These are phyloP conservation scores for Lepidium aucheri DNA, from an alignment of 345 rosid genomes.

Conservation along the genomic window DNA sequence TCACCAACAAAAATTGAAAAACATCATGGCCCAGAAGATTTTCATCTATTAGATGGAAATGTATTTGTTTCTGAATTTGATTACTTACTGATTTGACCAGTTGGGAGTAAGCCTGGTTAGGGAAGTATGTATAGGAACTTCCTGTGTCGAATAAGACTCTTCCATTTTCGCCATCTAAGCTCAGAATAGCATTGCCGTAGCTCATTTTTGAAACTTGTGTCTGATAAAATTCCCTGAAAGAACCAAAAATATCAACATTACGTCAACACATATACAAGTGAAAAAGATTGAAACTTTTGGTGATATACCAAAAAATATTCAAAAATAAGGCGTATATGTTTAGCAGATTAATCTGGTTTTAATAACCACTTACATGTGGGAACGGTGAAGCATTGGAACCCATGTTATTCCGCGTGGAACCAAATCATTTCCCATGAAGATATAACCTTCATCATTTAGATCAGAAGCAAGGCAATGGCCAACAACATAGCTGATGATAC, in stretches of 20 bases:
- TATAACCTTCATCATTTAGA: conserved; percentile 57
- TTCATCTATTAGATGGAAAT: neutral
- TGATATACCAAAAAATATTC: neutral
- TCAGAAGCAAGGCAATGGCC: conserved; percentile 82
- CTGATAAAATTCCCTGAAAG: conserved; percentile 51
- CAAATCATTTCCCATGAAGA: conserved; percentile 83
- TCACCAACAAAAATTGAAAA: conserved; percentile 13
- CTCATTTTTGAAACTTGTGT: conserved; percentile 48
- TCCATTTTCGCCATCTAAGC: conserved; percentile 37
- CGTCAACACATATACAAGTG: neutral
- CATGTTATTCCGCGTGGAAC: conserved; percentile 78
- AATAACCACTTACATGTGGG: conserved; percentile 46
- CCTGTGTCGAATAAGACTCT: conserved; percentile 72
- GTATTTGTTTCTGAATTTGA: neutral
- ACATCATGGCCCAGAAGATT: conserved; percentile 2
- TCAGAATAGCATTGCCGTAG: conserved; percentile 52
- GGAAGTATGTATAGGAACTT: conserved; percentile 86
- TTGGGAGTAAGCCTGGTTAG: conserved; percentile 58
- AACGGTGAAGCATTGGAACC: conserved; percentile 64
- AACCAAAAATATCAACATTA: neutral
- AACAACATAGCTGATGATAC: conserved; percentile 68
- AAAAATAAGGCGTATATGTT: neutral
- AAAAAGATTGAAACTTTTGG: neutral
- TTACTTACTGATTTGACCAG: conserved; percentile 64
- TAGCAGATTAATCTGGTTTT: neutral